phyloP scores from a whole-genome alignment of 345 rosid species.

The Stellera chamaejasme region DNA sequence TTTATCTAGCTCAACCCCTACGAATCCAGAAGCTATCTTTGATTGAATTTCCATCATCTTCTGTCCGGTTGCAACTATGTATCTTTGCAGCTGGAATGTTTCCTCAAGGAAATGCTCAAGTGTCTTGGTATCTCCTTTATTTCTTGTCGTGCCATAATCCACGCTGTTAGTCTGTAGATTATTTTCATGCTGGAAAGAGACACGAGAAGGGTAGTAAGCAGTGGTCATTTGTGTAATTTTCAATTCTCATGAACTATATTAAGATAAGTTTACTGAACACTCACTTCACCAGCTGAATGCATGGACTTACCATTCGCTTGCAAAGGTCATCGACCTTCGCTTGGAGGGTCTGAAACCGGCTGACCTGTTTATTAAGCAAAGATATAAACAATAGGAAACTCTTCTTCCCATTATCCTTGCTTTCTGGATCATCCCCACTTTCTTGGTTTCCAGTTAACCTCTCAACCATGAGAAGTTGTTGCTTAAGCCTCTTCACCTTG shows the following conservation, averaged over 20 bases:
- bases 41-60: constrained; percentile 66
- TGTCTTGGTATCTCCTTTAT: constrained; percentile 39
- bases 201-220: not conserved
- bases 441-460: constrained; percentile 64
- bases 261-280: no score
- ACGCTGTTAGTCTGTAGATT: constrained; percentile 20
- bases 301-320: constrained; percentile 65
- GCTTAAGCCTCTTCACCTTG: constrained; percentile 91
- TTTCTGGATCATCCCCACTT: constrained; percentile 28
- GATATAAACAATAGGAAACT: constrained; percentile 42
- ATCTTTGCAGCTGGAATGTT: constrained; percentile 80
- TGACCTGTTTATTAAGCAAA: constrained; percentile 67
- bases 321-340: constrained; percentile 79
- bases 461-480: constrained; percentile 81
- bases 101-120: constrained; percentile 76
- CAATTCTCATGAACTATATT: no score
- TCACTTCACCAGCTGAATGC: not conserved
- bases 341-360: constrained; percentile 83
- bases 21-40: constrained; percentile 50
- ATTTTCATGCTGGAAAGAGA: constrained; percentile 46
- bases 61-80: constrained; percentile 84
- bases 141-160: constrained; percentile 20
- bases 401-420: constrained; percentile 28
- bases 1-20: constrained; percentile 36
- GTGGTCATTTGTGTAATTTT: no score